phyloP scores from a whole-genome alignment of 169 alveolate species.

The Babesia caballi region DNA sequence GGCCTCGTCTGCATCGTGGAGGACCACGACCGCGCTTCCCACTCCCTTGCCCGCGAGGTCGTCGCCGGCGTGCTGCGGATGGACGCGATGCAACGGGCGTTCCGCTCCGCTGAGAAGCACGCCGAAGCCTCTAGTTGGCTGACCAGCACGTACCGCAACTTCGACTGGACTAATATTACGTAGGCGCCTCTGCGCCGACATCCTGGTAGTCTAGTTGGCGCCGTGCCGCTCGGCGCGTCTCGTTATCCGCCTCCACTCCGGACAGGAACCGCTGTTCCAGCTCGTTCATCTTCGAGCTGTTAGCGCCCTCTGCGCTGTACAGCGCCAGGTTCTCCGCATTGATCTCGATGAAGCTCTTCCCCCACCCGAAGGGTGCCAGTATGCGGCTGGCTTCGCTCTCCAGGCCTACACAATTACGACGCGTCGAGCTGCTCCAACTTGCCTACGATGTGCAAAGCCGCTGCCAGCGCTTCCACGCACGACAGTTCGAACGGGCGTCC shows the following conservation, averaged over 20 bases:
- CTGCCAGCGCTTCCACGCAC: slow-evolving; percentile 96
- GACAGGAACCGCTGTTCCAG: slow-evolving; percentile 46
- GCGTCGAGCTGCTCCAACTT: background rate
- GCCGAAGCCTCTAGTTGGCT: slow-evolving; percentile 28
- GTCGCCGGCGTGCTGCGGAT: slow-evolving; percentile 46
- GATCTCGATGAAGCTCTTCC: slow-evolving; percentile 81
- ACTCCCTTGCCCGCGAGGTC: slow-evolving; percentile 33
- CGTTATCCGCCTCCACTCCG: slow-evolving; percentile 2
- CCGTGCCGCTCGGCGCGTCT: slow-evolving; percentile 16
- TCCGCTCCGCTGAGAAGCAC: slow-evolving; percentile 27
- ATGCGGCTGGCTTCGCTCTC: slow-evolving; percentile 76
- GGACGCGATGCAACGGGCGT: slow-evolving; percentile 49
- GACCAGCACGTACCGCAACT: slow-evolving; percentile 18
- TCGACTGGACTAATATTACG: slow-evolving; percentile 41
- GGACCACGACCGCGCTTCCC: slow-evolving; percentile 16
- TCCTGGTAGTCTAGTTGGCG: slow-evolving; percentile 45
- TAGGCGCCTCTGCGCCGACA: slow-evolving; percentile 27
- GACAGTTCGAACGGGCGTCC: slow-evolving; percentile 91
- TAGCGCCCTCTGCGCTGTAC: slow-evolving; percentile 65
- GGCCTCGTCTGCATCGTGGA: slow-evolving; percentile 61
- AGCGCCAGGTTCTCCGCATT: slow-evolving; percentile 78
- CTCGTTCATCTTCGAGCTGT: slow-evolving; percentile 40
- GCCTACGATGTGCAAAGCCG: slow-evolving; percentile 86
- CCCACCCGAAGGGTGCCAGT: slow-evolving; percentile 85
- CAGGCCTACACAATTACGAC: slow-evolving; percentile 3